Evolutionary conservation across 225 moss, liverwort and hornwort genomes (phyloP).

Genomic region (Rhytidiadelphus loreus): DNA sequence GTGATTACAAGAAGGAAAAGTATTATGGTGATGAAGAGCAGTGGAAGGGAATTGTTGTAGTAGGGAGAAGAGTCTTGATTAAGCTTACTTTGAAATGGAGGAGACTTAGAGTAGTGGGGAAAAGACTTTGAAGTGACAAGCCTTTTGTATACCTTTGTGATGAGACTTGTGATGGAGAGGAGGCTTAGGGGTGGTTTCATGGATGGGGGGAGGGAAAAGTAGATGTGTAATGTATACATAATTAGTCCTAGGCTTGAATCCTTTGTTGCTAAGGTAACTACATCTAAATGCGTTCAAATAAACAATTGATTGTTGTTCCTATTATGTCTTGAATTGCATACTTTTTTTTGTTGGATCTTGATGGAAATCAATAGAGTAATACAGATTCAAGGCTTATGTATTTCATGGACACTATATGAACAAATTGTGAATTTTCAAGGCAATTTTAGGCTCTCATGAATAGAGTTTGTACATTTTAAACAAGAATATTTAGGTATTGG

Average conservation of each 20-base stretch:
- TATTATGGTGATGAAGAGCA: background rate
- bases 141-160: background rate
- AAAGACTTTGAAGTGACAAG: background rate
- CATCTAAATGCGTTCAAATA: background rate
- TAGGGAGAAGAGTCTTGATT: background rate
- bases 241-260: accelerated
- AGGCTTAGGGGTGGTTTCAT: background rate
- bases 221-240: background rate
- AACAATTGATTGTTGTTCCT: background rate
- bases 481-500: background rate
- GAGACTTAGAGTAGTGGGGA: background rate
- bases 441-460: background rate
- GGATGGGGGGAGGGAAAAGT: background rate
- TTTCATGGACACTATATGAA: background rate
- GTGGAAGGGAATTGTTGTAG: background rate
- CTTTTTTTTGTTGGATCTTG: background rate
- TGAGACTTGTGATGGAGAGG: background rate
- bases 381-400: background rate
- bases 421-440: background rate
- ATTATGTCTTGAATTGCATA: background rate
- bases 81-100: background rate
- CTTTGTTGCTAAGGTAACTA: background rate
- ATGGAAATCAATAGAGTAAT: background rate
- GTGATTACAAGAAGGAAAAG: no score
- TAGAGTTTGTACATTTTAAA: background rate